Base-by-base conservation (phyloP, 1,139 yeast genomes). In the Candida sp. region DNA sequence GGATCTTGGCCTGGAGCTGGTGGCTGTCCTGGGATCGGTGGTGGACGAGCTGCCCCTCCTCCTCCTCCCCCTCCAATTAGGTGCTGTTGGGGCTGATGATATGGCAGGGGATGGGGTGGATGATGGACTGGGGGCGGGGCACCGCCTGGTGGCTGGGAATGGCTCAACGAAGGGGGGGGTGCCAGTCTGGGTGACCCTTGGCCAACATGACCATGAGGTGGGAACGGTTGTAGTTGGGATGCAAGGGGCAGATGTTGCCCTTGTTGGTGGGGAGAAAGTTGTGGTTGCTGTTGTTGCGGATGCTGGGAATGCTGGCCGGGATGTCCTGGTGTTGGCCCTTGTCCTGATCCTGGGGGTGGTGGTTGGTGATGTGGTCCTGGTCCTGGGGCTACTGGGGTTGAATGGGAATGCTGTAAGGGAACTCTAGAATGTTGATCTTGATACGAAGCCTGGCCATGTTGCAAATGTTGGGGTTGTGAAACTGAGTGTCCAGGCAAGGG, bases 281-380 rank as follows among this genome's bases (percentile, higher is more conserved):
- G 25, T 58, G 52, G 17, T 58, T 53, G 28, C 56, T 50, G 46
- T 51, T 53, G 7, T 54, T 44, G 9, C 58, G 54, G 25, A 57
- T 53, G 17, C 58, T 53, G 28, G 56, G 50, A 46, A 50, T 53
- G 7, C 28, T 17, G 17, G 17, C 17, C 17, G 17, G 17, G 17
- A 17, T 17, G 17, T 17, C 17, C 17, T 17, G 17, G 17, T 17
- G 17, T 17, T 17, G 17, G 17, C 17, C 17, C 17, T 17, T 17
- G 17, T 17, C 17, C 17, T 17, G 17, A 17, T 17, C 31, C 34
- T 17, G n/a, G 43, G 39, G 37, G 48, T 28, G 33, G 57, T 54
- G 31, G 63, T 56, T 23, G 60, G 52, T 12, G 58, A 54, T 17
- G 63, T 55, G 3, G 55, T 42, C 6, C 59, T 55, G 23, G 58